Conservation (phyloP, 371 early-diverging fungal genomes). For the Mucor mucedo region DNA sequence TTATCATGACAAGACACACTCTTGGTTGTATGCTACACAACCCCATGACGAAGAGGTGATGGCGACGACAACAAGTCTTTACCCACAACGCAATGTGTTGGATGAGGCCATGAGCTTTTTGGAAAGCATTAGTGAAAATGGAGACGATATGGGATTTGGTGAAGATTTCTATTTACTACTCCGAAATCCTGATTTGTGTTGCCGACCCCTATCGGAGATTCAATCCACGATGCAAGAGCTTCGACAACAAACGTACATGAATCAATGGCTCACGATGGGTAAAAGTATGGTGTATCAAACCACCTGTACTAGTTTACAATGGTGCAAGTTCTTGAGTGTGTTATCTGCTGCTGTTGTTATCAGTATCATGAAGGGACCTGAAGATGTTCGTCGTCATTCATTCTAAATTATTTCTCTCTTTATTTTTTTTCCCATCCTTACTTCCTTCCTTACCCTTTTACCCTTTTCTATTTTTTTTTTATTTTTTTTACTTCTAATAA, state of each 20-base stretch:
- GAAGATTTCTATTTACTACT: constrained; percentile 33
- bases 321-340: constrained; percentile 65
- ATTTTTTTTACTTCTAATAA: background rate
- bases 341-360: constrained; percentile 59
- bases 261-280: constrained; percentile 24
- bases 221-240: constrained; percentile 31
- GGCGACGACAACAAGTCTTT: background rate
- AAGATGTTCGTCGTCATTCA: constrained; percentile 31
- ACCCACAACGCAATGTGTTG: constrained; percentile 32
- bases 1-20: constrained; percentile 4
- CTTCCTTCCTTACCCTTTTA: background rate
- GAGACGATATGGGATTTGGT: constrained; percentile 28
- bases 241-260: constrained; percentile 16
- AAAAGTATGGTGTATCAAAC: constrained; percentile 9
- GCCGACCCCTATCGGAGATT: constrained; percentile 33
- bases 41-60: background rate
- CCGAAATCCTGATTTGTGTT: constrained; percentile 29
- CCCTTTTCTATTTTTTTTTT: no score
- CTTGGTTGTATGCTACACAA: constrained; percentile 15
- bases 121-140: constrained; percentile 21
- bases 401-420: background rate
- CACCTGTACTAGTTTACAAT: constrained; percentile 47
- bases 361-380: constrained; percentile 66
- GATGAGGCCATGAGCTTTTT: constrained; percentile 45
- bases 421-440: constrained; percentile 1